These are phyloP conservation scores for Sarcodon sp. DNA, from an alignment of 768 basidiomycete species.

Conservation along the genomic window DNA sequence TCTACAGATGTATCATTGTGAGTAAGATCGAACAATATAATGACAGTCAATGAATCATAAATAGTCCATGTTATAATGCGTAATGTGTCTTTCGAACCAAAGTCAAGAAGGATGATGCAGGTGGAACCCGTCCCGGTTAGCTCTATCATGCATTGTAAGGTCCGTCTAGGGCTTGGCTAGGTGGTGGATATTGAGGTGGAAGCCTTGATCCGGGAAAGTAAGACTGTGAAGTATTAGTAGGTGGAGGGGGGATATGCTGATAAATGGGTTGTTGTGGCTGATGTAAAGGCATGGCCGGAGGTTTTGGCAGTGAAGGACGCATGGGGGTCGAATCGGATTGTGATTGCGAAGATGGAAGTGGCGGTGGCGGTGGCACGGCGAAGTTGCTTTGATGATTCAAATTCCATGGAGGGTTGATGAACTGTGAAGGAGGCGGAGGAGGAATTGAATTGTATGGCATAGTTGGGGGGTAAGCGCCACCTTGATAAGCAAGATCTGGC, in stretches of 20 bases:
- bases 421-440: conserved; percentile 8
- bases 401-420: not conserved
- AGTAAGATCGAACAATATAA: too few species aligned
- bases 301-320: not conserved
- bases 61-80: too few species aligned
- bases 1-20: too few species aligned
- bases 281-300: conserved; percentile 1
- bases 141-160: too few species aligned
- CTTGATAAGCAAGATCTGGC: not conserved
- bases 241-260: conserved; percentile 16
- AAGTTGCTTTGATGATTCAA: not conserved
- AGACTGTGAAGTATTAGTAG: conserved; percentile 5
- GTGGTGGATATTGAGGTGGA: too few species aligned
- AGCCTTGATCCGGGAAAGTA: too few species aligned
- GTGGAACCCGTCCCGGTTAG: too few species aligned
- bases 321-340: not conserved
- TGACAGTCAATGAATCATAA: too few species aligned
- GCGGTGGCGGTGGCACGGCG: not conserved
- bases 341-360: not conserved
- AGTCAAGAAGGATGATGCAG: too few species aligned
- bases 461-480: not conserved
- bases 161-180: too few species aligned
- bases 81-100: too few species aligned
- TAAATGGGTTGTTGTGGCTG: conserved; percentile 1
- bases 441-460: conserved; percentile 6